Conservation (phyloP, 345 rosid genomes). For the Brassica juncea region DNA sequence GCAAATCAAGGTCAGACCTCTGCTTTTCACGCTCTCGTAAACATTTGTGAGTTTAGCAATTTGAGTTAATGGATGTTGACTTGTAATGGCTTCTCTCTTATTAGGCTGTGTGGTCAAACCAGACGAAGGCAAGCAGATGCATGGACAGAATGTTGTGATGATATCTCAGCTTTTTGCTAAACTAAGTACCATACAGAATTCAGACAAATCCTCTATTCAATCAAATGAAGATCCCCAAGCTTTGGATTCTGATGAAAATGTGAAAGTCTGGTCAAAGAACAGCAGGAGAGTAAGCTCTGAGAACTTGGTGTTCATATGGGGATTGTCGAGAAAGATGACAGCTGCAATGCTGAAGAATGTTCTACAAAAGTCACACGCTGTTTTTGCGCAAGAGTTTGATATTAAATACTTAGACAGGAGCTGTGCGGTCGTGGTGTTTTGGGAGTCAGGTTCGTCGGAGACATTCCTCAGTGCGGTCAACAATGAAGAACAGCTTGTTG, state of each 20-base stretch:
- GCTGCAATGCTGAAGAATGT: conserved; percentile 59
- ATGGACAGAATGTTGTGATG: conserved; percentile 65
- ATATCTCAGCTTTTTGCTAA: conserved; percentile 74
- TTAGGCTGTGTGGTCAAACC: conserved; percentile 23
- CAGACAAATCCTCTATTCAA: conserved; percentile 34
- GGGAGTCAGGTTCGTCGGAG: conserved; percentile 50
- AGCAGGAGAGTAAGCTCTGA: conserved; percentile 55
- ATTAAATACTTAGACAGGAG: conserved; percentile 61
- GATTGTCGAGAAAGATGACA: conserved; percentile 50
- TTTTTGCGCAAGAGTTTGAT: conserved; percentile 55
- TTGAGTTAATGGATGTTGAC: neutral
- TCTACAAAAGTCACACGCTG: conserved; percentile 57
- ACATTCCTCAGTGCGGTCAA: conserved; percentile 52
- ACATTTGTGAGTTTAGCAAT: neutral
- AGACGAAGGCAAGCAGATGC: conserved; percentile 47
- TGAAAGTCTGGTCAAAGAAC: conserved; percentile 63
- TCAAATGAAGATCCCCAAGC: conserved; percentile 33
- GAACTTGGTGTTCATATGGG: conserved; percentile 83
- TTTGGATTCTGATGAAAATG: conserved; percentile 46
- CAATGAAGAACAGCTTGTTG: conserved; percentile 45
- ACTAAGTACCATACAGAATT: conserved; percentile 58
- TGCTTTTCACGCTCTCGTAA: neutral
- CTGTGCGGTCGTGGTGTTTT: conserved; percentile 78
- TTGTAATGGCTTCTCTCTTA: conserved; percentile 19
- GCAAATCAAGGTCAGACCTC: conserved; percentile 60